These are phyloP conservation scores for Crataegus laevigata DNA, from an alignment of 306 rosid species.

Conservation along the genomic window DNA sequence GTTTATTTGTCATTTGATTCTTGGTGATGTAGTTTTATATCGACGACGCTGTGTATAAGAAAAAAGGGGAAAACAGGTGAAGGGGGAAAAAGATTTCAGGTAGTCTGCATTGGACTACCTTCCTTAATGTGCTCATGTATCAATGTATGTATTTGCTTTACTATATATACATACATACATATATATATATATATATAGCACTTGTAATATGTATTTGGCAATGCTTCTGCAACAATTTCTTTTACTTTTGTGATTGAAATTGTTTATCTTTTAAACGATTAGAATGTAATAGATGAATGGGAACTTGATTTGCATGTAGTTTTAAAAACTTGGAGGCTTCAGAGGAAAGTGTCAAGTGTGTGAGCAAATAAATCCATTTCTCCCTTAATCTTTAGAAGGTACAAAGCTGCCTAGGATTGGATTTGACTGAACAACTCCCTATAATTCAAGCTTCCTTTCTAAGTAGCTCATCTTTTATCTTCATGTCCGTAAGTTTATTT, in stretches of 20 bases:
- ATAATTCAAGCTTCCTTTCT: too few relatives aligned
- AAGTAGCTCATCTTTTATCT: too few relatives aligned
- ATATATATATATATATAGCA: slow-evolving; percentile 25
- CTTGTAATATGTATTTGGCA: slow-evolving; percentile 12
- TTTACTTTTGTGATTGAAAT: background rate
- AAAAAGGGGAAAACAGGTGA: slow-evolving; percentile 8
- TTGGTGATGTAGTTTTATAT: slow-evolving; percentile 53
- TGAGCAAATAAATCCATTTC: too few relatives aligned
- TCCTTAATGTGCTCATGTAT: slow-evolving; percentile 30
- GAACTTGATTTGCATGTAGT: too few relatives aligned
- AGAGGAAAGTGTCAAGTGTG: too few relatives aligned
- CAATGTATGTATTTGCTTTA: slow-evolving; percentile 26
- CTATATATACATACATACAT: slow-evolving; percentile 5
- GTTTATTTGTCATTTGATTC: slow-evolving; percentile 49
- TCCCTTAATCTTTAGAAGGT: too few relatives aligned
- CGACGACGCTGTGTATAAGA: slow-evolving; percentile 60
- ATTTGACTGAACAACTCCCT: too few relatives aligned
- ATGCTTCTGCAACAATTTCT: background rate
- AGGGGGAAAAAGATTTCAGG: slow-evolving; percentile 8
- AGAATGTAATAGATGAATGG: too few relatives aligned
- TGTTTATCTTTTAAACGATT: background rate
- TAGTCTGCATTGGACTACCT: slow-evolving; percentile 52
- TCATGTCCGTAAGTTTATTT: too few relatives aligned
- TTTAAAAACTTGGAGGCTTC: too few relatives aligned
- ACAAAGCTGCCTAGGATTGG: too few relatives aligned